Base-by-base conservation (phyloP, 2,329 filamentous ascomycete genomes). In the Fonsecaea multimorphosa region DNA sequence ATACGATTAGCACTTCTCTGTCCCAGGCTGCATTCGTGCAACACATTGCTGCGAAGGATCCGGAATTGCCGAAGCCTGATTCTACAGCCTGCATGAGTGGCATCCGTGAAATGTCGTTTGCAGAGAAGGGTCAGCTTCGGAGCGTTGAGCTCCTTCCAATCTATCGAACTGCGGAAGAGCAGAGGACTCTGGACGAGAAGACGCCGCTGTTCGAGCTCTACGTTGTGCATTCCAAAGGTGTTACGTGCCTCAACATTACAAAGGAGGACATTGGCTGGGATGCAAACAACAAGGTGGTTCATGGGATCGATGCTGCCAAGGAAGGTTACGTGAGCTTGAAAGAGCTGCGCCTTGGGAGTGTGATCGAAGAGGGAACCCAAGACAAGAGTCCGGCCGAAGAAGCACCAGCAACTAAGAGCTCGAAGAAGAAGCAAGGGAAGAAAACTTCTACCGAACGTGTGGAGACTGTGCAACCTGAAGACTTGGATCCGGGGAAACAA, bases 61-160 rank as follows among this genome's bases (percentile, higher is more conserved):
- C 86, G 58, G 85, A 85, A 64, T 85, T 96, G 63, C 92, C 92
- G 7, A 90, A 90, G 76, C 93, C 94, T 60, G 94, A 97, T 76
- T 93, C 93, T 69, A 99, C 95, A 65, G 95, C 95, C 72, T 96
- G 97, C 77, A 93, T 99, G 83, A 98, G 93, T 79, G 95, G 94
- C 73, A 90, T 99, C 73, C 90, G 94, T 54, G 95, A 99, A 82
- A 95, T 96, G 77, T 97, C 93, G 1, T 93, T 98, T 72, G 88
- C 88, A 60, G 90, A 91, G 73, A 92, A 92, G 76, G 94, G 95
- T 14, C 85, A 92, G 71, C 86, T 99, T 58, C 88, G 95, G 76
- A 98, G 94, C 76, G 81, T 99, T 63, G 93, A 97, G 74, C 92
- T 99, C 74, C 85, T 98, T 29, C 87, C 89, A 73, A 86, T 89